phyloP scores from a whole-genome alignment of 2,329 filamentous ascomycete species.

The Penicillium sp. region DNA sequence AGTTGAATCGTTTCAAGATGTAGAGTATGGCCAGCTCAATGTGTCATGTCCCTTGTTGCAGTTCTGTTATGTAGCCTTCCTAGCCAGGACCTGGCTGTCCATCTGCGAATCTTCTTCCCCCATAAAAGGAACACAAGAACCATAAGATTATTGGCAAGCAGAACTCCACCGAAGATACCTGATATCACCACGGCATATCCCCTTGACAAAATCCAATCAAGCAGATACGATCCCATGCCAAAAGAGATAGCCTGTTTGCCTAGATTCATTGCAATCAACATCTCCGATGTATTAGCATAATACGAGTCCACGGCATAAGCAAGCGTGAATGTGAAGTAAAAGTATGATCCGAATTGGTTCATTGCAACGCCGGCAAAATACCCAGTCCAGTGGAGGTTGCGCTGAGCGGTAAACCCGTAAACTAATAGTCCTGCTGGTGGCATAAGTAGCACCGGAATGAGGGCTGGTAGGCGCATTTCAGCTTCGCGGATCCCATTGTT shows the following conservation, averaged over 20 bases:
- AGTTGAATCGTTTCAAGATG: background rate
- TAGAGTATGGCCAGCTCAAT: conserved; percentile 13
- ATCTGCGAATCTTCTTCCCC: conserved; percentile 55
- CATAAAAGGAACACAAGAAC: conserved; percentile 56
- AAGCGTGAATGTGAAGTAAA: conserved; percentile 62
- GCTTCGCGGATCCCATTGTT: conserved; percentile 47
- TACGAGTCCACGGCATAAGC: conserved; percentile 66
- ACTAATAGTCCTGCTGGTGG: conserved; percentile 37
- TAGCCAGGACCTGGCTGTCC: conserved; percentile 53
- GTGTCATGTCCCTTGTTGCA: conserved; percentile 23
- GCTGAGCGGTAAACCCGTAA: conserved; percentile 37
- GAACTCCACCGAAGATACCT: conserved; percentile 55
- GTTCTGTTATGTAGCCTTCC: conserved; percentile 40
- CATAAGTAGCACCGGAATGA: conserved; percentile 35
- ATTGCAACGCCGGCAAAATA: conserved; percentile 58
- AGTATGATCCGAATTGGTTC: conserved; percentile 56
- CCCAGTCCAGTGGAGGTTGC: conserved; percentile 38
- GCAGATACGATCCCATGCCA: conserved; percentile 55
- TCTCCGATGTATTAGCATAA: conserved; percentile 63
- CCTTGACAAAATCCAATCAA: conserved; percentile 56
- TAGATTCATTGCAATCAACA: conserved; percentile 65
- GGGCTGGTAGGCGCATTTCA: conserved; percentile 46
- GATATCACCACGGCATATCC: conserved; percentile 58
- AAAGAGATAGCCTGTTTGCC: conserved; percentile 62
- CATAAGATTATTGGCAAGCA: conserved; percentile 55